Evolutionary conservation across 345 rosid genomes (phyloP).

Genomic region (Eutrema yunnanense): DNA sequence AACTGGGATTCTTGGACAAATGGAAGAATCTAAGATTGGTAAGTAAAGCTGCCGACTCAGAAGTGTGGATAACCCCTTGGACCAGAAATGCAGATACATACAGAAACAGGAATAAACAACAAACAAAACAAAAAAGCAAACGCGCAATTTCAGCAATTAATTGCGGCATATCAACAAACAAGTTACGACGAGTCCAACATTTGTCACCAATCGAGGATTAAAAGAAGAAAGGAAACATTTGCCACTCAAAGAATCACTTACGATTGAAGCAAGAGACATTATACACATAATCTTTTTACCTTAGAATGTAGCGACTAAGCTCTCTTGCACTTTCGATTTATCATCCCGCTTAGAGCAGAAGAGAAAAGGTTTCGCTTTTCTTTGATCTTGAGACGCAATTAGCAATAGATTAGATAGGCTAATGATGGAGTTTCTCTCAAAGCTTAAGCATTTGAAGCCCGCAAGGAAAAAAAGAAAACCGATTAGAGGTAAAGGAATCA

Average conservation of each 20-base stretch:
- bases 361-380: constrained; percentile 29
- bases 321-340: constrained; percentile 30
- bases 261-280: constrained; percentile 56
- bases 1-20: constrained; percentile 14
- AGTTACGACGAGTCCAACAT: constrained; percentile 2
- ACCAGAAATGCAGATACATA: constrained; percentile 10
- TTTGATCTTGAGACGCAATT: constrained; percentile 34
- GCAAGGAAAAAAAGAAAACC: neutral
- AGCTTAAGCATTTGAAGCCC: constrained; percentile 1
- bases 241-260: constrained; percentile 55
- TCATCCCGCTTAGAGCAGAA: constrained; percentile 51
- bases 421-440: constrained; percentile 27
- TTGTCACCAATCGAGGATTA: neutral
- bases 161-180: constrained; percentile 30
- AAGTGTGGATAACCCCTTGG: neutral
- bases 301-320: constrained; percentile 23
- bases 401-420: constrained; percentile 37
- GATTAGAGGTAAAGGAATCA: neutral
- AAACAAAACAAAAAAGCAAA: neutral
- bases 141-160: constrained; percentile 18
- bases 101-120: neutral
- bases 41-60: constrained; percentile 13
- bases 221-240: too few relatives aligned
- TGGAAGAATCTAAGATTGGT: constrained; percentile 22
- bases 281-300: constrained; percentile 20